phyloP scores from a whole-genome alignment of 2,329 filamentous ascomycete genomes.

The Stromatinia cepivora region DNA sequence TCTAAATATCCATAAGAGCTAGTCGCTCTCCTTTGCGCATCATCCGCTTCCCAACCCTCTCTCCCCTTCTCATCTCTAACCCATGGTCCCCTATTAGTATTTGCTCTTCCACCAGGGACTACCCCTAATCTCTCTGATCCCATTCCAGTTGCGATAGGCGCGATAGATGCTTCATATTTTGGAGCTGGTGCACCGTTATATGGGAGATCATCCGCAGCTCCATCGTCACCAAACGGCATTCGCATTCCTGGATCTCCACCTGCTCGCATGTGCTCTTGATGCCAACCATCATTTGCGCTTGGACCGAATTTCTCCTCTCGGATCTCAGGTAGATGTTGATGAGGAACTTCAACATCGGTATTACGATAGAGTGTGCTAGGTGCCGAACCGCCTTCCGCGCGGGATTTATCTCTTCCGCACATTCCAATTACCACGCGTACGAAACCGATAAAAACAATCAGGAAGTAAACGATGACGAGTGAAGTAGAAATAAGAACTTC shows the following conservation, averaged over 20 bases:
- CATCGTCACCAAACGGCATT: slow-evolving; percentile 2
- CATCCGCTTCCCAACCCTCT: neutral
- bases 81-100: neutral
- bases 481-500: slow-evolving; percentile 78
- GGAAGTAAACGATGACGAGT: slow-evolving; percentile 73
- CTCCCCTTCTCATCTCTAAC: neutral
- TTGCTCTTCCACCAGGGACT: neutral
- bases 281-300: neutral
- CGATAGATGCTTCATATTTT: neutral
- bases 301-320: neutral
- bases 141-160: neutral
- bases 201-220: neutral
- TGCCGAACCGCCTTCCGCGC: slow-evolving; percentile 57
- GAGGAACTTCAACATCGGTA: neutral
- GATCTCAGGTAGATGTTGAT: neutral
- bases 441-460: slow-evolving; percentile 74
- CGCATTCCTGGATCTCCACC: neutral
- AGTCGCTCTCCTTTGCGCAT: neutral
- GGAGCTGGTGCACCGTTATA: neutral
- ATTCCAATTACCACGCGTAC: slow-evolving; percentile 64
- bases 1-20: neutral
- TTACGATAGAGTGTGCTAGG: neutral
- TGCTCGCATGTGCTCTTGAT: slow-evolving; percentile 7
- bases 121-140: neutral
- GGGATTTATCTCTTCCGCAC: slow-evolving; percentile 57